phyloP scores from a whole-genome alignment of 164 flowering plant genomes.

The Warburgia ugandensis region DNA sequence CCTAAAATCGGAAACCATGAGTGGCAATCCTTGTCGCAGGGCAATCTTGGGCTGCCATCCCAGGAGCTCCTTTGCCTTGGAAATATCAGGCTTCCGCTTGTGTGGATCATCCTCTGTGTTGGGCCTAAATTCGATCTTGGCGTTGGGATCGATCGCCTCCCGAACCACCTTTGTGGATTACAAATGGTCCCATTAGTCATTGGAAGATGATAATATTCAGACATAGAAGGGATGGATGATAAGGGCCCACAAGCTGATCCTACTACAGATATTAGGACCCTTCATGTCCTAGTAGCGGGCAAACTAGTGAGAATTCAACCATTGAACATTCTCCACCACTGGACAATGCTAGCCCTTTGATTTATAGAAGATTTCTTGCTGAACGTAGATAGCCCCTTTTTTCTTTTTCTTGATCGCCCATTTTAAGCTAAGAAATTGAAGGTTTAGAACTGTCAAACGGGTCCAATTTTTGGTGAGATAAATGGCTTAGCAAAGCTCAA shows the following conservation, averaged over 20 bases:
- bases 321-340: too few relatives aligned
- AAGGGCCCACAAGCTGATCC: background rate
- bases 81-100: conserved; percentile 95
- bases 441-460: too few relatives aligned
- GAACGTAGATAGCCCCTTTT: too few relatives aligned
- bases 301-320: too few relatives aligned
- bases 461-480: too few relatives aligned
- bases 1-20: conserved; percentile 80
- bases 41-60: conserved; percentile 89
- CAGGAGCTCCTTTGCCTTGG: conserved; percentile 73
- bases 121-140: conserved; percentile 70
- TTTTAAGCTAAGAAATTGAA: too few relatives aligned
- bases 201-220: background rate
- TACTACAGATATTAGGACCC: too few relatives aligned
- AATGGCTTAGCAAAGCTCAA: too few relatives aligned
- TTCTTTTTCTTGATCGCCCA: too few relatives aligned
- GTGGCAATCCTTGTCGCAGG: conserved; percentile 86
- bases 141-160: conserved; percentile 85
- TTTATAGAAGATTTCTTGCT: too few relatives aligned
- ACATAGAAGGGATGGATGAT: background rate
- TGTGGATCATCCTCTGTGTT: conserved; percentile 98
- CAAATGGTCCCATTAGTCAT: background rate
- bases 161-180: conserved; percentile 69
- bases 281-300: too few relatives aligned
- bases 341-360: too few relatives aligned